Evolutionary conservation across 106 monocot species (phyloP), one percentile per base, ranked within the genome.

Genomic region (Apostasia shenzhenica): DNA sequence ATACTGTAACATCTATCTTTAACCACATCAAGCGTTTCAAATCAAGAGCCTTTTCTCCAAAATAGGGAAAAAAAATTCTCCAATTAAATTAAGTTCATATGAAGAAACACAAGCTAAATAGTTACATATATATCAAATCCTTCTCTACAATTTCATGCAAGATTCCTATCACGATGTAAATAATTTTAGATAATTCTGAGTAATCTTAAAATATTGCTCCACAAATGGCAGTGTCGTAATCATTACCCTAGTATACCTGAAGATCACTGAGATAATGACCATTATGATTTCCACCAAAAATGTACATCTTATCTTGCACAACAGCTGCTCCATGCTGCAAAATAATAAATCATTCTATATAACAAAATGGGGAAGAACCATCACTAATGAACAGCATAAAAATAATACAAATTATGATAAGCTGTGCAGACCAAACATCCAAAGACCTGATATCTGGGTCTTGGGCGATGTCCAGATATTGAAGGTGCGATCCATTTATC

Each of bases 241-340:
- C 26, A 26, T 26, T 26, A 54, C 48, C 14, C 26, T 68, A 8
- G 69, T 39, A 66, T 75, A 99, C 99, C 85, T 99, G 93, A 81
- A 99, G 77, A 67, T 99, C 99, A 77, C 48, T 81, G 69, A 99
- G 99, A 53, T 99, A 99, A 54, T 88, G 90, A 13, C 99, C 99
- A 86, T 99, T 99, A 73, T 88, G 88, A 67, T 99, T 99, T 82
- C 99, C 93, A 54, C 93, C 93, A 80, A 99, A 99, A 69, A 93
- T 68, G 50, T 85, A 93, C 93, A 99, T 99, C 66, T 93, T 99
- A 67, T 99, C 90, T 63, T 90, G 81, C 54, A 99, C 54, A 52
- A 93, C 63, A 82, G 93, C 84, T 67, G 99, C 93, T 59, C 93
- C 99, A 79, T 99, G 99, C 99, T 99, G 73, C 55, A 70, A 42